phyloP scores from a whole-genome alignment of 441 rosid species.

The Caryocar brasiliense region DNA sequence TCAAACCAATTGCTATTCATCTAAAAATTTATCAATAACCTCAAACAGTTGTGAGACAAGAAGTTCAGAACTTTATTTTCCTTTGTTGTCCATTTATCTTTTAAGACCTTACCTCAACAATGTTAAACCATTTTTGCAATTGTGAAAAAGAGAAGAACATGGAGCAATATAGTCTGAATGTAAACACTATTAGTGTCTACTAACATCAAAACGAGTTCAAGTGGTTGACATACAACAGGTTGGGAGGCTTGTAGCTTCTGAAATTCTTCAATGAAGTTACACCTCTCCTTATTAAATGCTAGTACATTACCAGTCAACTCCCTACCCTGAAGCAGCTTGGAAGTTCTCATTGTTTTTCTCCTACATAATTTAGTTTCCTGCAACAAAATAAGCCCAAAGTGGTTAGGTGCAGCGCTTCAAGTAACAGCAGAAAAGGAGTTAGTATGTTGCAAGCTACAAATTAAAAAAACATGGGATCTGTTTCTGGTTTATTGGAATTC shows the following conservation, averaged over 20 bases:
- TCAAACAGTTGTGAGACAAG: no score
- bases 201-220: no score
- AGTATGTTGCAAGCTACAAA: neutral
- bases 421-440: neutral
- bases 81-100: no score
- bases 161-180: no score
- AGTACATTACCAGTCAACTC: constrained; percentile 46
- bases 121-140: no score
- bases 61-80: no score
- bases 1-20: no score
- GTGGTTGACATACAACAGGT: constrained; percentile 34
- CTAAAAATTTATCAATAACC: no score
- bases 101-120: no score
- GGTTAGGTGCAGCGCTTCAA: neutral
- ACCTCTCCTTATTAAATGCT: constrained; percentile 23
- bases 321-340: constrained; percentile 41
- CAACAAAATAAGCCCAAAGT: neutral
- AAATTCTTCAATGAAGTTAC: constrained; percentile 47
- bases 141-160: no score
- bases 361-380: constrained; percentile 20
- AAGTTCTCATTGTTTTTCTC: constrained; percentile 21
- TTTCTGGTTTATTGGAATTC: neutral
- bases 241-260: constrained; percentile 41
- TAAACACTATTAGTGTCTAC: no score
- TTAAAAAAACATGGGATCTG: neutral